These are phyloP conservation scores for Botryotinia calthae DNA, from an alignment of 2,329 filamentous ascomycete species.

Conservation along the genomic window DNA sequence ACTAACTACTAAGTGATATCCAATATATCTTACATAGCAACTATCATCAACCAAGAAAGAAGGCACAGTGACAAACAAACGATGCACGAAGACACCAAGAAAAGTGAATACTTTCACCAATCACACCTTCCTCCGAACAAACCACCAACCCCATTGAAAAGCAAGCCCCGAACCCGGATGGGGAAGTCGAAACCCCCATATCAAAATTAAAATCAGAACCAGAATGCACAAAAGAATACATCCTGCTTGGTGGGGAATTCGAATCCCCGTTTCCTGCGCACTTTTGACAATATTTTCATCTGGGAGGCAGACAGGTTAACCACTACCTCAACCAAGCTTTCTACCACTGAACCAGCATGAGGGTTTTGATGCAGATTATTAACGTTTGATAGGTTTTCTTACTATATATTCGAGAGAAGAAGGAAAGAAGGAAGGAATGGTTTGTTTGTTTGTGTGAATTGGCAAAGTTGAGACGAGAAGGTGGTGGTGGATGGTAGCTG, in stretches of 20 bases:
- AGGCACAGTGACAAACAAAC: not conserved
- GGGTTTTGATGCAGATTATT: not conserved
- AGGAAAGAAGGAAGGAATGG: not conserved
- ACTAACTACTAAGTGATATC: not conserved
- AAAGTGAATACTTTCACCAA: slow-evolving; percentile 9
- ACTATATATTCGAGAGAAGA: not conserved
- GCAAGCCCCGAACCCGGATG: too few relatives aligned
- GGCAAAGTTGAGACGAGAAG: not conserved
- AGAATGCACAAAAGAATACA: not conserved
- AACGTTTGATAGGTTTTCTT: not conserved
- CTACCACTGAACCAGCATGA: not conserved
- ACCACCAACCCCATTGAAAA: not conserved
- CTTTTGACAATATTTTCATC: not conserved
- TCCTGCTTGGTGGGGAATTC: slow-evolving; percentile 19
- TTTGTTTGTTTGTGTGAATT: not conserved
- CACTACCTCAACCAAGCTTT: slow-evolving; percentile 21
- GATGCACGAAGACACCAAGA: not conserved
- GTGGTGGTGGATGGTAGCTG: not conserved
- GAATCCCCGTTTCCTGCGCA: slow-evolving; percentile 20
- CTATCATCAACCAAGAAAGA: not conserved
- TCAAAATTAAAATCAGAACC: too few relatives aligned
- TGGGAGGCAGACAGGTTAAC: slow-evolving; percentile 22
- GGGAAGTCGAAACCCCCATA: too few relatives aligned
- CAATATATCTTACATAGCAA: not conserved
- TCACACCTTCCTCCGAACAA: not conserved